Percentiles rank a stretch among this genome's conserved stretches.
Conservation (phyloP, 2,329 filamentous ascomycete genomes). For the Atkinsonella hypoxylon region DNA sequence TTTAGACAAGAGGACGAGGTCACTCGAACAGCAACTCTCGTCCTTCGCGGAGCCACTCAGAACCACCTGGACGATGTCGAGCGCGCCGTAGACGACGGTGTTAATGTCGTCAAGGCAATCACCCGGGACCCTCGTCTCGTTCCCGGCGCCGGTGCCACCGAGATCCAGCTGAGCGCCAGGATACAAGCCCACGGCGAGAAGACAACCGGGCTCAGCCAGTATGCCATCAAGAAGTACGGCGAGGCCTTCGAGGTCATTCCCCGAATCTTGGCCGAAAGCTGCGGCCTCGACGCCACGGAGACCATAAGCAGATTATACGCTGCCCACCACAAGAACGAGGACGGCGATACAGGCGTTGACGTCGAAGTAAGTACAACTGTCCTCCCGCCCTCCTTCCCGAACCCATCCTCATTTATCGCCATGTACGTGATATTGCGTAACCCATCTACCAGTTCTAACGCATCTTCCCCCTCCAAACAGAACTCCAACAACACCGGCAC, state of each 20-base stretch:
- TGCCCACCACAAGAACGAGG: slow-evolving; percentile 77
- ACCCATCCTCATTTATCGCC: background rate
- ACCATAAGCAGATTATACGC: slow-evolving; percentile 86
- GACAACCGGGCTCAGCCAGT: slow-evolving; percentile 85
- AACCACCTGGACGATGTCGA: slow-evolving; percentile 97
- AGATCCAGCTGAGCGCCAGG: slow-evolving; percentile 86
- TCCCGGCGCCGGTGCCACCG: slow-evolving; percentile 85
- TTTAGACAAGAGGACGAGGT: slow-evolving; percentile 93
- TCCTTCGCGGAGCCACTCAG: slow-evolving; percentile 89
- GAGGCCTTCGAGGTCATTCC: slow-evolving; percentile 97
- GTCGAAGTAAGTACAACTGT: slow-evolving; percentile 50
- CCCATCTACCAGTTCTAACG: slow-evolving; percentile 6
- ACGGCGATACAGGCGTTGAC: slow-evolving; percentile 88
- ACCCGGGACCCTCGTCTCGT: slow-evolving; percentile 86
- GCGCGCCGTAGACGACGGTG: slow-evolving; percentile 92
- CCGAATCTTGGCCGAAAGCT: slow-evolving; percentile 85
- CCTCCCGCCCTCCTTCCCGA: background rate
- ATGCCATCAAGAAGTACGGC: slow-evolving; percentile 93
- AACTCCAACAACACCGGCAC: slow-evolving; percentile 71
- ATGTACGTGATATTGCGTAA: background rate
- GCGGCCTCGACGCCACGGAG: slow-evolving; percentile 94
- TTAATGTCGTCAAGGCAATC: slow-evolving; percentile 97
- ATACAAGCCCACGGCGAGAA: slow-evolving; percentile 85
- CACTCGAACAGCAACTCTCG: slow-evolving; percentile 86
- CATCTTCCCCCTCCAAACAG: slow-evolving; percentile 19